Evolutionary conservation across 129 eudicot genomes (phyloP).

Genomic region (Pseudognaphalium luteoalbum): DNA sequence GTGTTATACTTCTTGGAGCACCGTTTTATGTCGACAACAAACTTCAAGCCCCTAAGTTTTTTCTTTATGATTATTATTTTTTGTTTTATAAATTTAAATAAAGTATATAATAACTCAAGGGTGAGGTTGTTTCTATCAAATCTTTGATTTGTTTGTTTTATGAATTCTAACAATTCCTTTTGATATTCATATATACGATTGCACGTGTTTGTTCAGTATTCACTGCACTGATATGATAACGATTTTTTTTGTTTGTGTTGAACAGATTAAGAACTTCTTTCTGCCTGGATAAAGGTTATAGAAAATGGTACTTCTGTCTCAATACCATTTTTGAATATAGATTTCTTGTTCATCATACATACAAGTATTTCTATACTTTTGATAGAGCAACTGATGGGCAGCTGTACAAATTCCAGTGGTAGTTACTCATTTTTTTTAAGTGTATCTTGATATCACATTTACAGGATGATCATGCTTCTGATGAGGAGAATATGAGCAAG

Average conservation of each 20-base stretch:
- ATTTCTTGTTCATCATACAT: background rate
- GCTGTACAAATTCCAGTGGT: background rate
- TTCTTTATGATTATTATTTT: no score
- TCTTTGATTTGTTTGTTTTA: background rate
- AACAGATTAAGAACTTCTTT: slow-evolving; percentile 33
- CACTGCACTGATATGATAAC: background rate
- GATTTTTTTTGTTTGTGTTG: slow-evolving; percentile 21
- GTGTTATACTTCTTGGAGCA: no score
- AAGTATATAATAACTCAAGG: no score
- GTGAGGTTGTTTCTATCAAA: background rate
- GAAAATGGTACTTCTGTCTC: slow-evolving; percentile 35
- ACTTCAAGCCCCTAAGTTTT: no score
- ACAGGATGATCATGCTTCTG: slow-evolving; percentile 51
- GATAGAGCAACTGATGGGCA: slow-evolving; percentile 8
- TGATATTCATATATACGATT: background rate
- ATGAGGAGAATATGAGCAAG: slow-evolving; percentile 41
- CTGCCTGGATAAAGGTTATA: slow-evolving; percentile 15
- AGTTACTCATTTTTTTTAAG: slow-evolving; percentile 2
- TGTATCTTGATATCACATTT: slow-evolving; percentile 16
- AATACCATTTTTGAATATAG: background rate
- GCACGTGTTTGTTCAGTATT: background rate
- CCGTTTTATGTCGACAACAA: no score
- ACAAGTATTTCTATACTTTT: background rate
- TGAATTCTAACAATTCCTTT: background rate
- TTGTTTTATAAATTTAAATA: no score